Percentiles rank a stretch among this genome's conserved stretches.
Evolutionary conservation across 2,329 filamentous ascomycete species (phyloP).

Genomic region (Diplodia corticola): DNA sequence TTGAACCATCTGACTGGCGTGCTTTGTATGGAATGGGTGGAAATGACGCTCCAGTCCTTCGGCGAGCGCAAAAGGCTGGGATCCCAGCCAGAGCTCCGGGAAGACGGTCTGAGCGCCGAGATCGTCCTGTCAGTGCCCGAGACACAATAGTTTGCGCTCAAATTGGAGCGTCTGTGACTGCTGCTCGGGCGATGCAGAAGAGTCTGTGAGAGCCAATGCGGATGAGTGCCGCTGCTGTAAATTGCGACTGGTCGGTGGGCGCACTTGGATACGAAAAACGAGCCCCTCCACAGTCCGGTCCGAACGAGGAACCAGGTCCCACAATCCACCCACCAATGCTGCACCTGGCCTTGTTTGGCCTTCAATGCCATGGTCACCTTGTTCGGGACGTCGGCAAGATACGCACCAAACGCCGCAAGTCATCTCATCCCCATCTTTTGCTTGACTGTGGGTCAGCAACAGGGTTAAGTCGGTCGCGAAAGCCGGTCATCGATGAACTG

Average conservation of each 20-base stretch:
- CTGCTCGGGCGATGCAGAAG: not conserved
- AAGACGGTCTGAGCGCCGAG: not conserved
- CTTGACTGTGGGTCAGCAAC: not conserved
- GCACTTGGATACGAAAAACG: not conserved
- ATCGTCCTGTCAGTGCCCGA: conserved; percentile 15
- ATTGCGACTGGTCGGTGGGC: not conserved
- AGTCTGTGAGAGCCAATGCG: not conserved
- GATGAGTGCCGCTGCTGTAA: not conserved
- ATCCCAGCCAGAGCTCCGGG: not conserved
- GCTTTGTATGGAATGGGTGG: not conserved
- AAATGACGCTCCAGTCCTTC: conserved; percentile 1
- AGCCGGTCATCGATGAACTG: not conserved
- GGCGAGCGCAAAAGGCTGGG: not conserved
- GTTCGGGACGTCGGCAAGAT: not conserved
- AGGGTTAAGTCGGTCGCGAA: not conserved
- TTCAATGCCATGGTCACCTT: not conserved
- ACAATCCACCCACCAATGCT: not conserved
- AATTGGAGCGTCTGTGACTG: not conserved
- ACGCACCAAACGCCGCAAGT: not conserved
- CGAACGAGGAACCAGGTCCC: not conserved
- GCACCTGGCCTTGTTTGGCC: not conserved
- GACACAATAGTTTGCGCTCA: conserved; percentile 11
- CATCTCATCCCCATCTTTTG: not conserved
- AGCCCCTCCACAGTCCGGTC: not conserved
- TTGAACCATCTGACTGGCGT: not conserved